Base-by-base conservation (phyloP, 371 early-diverging fungal species). In the Zychaea mexicana region DNA sequence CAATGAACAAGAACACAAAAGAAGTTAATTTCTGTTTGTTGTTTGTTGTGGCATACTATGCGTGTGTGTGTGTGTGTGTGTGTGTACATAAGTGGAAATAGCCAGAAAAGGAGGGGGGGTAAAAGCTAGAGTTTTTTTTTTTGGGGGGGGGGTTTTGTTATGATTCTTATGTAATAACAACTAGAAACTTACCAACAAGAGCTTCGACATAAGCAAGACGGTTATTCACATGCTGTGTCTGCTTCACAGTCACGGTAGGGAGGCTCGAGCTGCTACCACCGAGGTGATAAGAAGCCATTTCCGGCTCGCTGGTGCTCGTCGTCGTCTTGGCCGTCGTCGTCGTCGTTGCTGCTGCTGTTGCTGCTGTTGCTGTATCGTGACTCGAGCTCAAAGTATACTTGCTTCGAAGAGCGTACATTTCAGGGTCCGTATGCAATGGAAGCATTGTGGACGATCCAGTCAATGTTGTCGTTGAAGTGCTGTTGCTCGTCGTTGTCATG, bases 141-240 rank as follows among this genome's bases (percentile, higher is more conserved):
- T 39, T 3, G n/a, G n/a, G 4, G n/a, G n/a, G n/a, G n/a, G 42
- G n/a, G n/a, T n/a, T n/a, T 42, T 7, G n/a, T 17, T 42, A 42
- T 12, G n/a, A 15, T 39, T 8, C 4, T 15, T 39, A 39, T n/a
- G n/a, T n/a, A n/a, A n/a, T n/a, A n/a, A n/a, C n/a, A n/a, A n/a
- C n/a, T n/a, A 39, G n/a, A 7, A 12, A 67, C 68, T 71, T 76
- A 83, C 83, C 83, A 63, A 83, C 81, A 30, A 83, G 64, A 15
- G 82, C 79, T 66, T 83, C 81, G 10, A 83, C 84, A 71, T 80
- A 82, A 7, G 78, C 78, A 26, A 76, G 59, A 42, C 78, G 70
- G 46, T 67, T 59, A 53, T 66, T 60, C 54, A 69, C 33, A 22
- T 60, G 47, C 10, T 57, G 36, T 15, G 62, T n/a, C 26, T 26